These are phyloP conservation scores for Camellia granthamiana DNA, from an alignment of 148 eudicot species.

Conservation along the genomic window DNA sequence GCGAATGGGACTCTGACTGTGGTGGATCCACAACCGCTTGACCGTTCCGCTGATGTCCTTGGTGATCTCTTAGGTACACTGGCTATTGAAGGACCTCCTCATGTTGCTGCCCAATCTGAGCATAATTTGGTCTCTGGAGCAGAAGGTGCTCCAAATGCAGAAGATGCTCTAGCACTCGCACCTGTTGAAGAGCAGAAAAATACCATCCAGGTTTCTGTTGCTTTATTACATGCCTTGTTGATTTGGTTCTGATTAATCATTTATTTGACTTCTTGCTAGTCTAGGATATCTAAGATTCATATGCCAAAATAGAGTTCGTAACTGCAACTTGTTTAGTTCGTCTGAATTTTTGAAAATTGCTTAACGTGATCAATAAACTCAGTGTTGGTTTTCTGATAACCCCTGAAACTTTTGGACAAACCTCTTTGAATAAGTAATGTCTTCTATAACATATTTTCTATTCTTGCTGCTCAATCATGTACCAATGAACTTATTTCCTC, in stretches of 20 bases:
- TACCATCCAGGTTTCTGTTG: constrained; percentile 65
- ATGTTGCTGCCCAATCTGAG: constrained; percentile 46
- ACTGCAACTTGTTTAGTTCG: background rate
- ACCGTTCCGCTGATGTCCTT: constrained; percentile 69
- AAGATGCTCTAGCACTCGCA: constrained; percentile 74
- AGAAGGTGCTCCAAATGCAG: constrained; percentile 37
- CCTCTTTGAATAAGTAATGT: background rate
- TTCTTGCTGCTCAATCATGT: background rate
- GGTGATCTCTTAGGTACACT: constrained; percentile 90
- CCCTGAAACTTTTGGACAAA: background rate
- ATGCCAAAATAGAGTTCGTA: background rate
- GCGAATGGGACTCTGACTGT: constrained; percentile 68
- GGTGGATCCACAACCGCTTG: constrained; percentile 57
- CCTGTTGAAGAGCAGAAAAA: constrained; percentile 63
- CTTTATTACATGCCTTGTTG: background rate
- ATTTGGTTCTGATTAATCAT: background rate
- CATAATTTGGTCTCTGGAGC: constrained; percentile 38
- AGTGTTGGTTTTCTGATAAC: background rate
- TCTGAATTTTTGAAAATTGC: background rate
- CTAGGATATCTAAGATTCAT: background rate
- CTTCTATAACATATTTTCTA: background rate
- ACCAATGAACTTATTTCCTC: background rate
- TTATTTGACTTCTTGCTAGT: background rate
- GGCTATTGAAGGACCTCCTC: constrained; percentile 90
- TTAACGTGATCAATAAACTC: background rate